Base-by-base conservation (phyloP, 2,329 filamentous ascomycete genomes). In the Penicillium sp. region DNA sequence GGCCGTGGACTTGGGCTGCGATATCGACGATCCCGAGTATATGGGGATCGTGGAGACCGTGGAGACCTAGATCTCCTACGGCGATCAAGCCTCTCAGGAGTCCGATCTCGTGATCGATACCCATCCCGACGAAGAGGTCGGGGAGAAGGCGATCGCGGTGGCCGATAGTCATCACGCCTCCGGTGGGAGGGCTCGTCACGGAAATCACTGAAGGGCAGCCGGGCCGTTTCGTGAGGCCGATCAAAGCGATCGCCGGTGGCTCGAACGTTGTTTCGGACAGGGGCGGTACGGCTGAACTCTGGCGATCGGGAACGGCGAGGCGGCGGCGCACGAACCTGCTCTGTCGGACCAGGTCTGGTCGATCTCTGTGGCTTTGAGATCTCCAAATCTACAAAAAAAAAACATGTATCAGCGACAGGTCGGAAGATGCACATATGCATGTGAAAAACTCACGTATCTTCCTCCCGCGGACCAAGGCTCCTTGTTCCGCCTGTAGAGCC, bases 361-460 rank as follows among this genome's bases (percentile, higher is more conserved):
- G 88, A 91, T 66, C 91, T 91, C 70, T 96, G 92, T 3, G 88
- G 86, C 56, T 93, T 93, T 5, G 92, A 96, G 34, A 96, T 85
- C 71, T 97, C 92, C 18, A 97, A 84, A 70, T 96, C 91, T 94
- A 14, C 36, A 26, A 37, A 29, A 28, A 23, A 14, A 37, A 28
- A 40, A 8, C 9, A 31, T 3, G 19, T 29, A 26, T 62, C 31
- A 62, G 53, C 34, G 24, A 18, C 9, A 37, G n/a, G 18, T 14
- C n/a, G 14, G 14, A 26, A 26, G 14, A 18, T 43, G 6, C 16
- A 10, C 1, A 19, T 24, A 13, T 28, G 39, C 19, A 19, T 28
- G 6, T 23, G 14, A 16, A 46, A 42, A 7, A 78, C 92, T 84
- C 79, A 96, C 93, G 92, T 70, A 97, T 96, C 71, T 92, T 92